Evolutionary conservation across 306 rosid genomes (phyloP), one percentile per base, ranked within the genome.

Genomic region (Malus sieversii): DNA sequence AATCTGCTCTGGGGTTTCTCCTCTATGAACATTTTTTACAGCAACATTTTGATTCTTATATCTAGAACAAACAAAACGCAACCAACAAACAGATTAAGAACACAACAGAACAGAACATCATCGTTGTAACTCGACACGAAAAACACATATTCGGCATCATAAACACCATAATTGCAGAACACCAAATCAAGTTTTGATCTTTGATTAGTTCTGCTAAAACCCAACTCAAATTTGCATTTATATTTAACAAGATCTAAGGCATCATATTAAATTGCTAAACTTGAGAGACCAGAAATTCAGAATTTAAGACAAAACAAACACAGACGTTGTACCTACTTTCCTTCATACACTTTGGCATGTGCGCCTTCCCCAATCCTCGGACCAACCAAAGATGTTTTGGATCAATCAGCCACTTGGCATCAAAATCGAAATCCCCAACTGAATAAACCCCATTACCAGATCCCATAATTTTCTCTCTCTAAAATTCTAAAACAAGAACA

Each of bases 311-410:
- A 58, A 3, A 55, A 55, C 25, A 55, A 6, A 45, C 51, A 66
- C 10, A 64, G 15, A 71, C 12, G 48, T 35, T 45, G 72, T 45
- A 45, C 57, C 88, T 88, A 94, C 97, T 94, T 92, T 88, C 98
- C 98, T 76, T 94, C 93, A 75, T 94, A 94, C 71, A 94, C 97
- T 82, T 90, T 94, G 79, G 97, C 97, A 86, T 91, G 98, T 1
- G 93, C 98, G 78, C 98, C 98, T 77, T 91, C 97, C 64, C 98
- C 97, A 84, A 94, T 91, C 82, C 86, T 90, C 6, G 97, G 97
- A 1, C 98, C 98, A 85, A 94, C 91, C 91, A 92, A 60, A 94
- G 87, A 66, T 84, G 91, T 42, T 87, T 94, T 16, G 97, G 98
- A 91, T 91, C 97, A 68, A 91, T 80, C 63, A 87, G 70, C 98